These are phyloP conservation scores for Aspergillus versicolor DNA, from an alignment of 2,329 filamentous ascomycete genomes.

Conservation along the genomic window DNA sequence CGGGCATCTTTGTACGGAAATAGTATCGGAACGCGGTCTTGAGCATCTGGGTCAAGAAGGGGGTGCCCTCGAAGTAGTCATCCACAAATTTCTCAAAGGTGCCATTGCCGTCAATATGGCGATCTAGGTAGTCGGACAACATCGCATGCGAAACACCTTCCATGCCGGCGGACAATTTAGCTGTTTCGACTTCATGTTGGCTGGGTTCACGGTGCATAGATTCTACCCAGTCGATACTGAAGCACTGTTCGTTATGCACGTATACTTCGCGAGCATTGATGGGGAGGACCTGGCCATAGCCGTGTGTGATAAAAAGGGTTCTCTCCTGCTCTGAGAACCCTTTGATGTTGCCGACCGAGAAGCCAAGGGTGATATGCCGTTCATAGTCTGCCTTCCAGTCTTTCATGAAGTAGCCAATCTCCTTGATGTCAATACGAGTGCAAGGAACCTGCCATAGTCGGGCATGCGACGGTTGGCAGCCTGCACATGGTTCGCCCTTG, in stretches of 20 bases:
- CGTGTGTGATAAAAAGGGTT: slow-evolving; percentile 90
- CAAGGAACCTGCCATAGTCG: slow-evolving; percentile 96
- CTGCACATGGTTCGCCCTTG: slow-evolving; percentile 92
- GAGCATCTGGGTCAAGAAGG: slow-evolving; percentile 91
- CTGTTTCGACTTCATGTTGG: slow-evolving; percentile 82
- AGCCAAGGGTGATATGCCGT: slow-evolving; percentile 79
- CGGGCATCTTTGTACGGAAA: slow-evolving; percentile 78
- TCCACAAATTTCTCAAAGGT: slow-evolving; percentile 93
- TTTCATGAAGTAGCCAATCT: slow-evolving; percentile 98
- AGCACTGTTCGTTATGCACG: slow-evolving; percentile 87
- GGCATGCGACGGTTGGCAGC: slow-evolving; percentile 93
- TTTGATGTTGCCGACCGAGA: slow-evolving; percentile 94
- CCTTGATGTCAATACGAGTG: slow-evolving; percentile 97
- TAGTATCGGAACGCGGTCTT: slow-evolving; percentile 96
- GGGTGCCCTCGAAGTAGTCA: slow-evolving; percentile 93
- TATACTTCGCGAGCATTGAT: slow-evolving; percentile 93
- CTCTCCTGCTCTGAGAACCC: slow-evolving; percentile 66
- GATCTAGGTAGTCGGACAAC: slow-evolving; percentile 89
- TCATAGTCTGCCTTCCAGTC: slow-evolving; percentile 98
- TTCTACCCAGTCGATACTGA: slow-evolving; percentile 92
- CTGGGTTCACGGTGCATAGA: slow-evolving; percentile 71
- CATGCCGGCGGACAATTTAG: slow-evolving; percentile 82
- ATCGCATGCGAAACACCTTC: slow-evolving; percentile 80
- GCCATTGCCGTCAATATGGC: slow-evolving; percentile 86
- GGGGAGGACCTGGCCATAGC: slow-evolving; percentile 88